Evolutionary conservation across 805 yeast genomes (phyloP).

Genomic region (Sugiyamaella boreocaroliniensis): DNA sequence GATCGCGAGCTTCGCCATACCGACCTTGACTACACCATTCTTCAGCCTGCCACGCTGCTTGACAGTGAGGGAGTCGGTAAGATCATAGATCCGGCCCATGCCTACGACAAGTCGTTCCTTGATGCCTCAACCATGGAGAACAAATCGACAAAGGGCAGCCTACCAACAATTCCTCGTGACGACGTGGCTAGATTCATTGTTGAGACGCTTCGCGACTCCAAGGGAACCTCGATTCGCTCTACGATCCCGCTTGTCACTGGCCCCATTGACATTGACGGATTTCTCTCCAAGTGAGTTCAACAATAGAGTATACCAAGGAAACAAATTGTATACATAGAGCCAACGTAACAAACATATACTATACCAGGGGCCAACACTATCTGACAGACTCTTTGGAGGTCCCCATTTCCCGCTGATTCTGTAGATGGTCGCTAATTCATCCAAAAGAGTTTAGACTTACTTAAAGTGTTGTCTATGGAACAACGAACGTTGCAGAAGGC

Average conservation of each 20-base stretch:
- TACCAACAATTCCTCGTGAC: constrained; percentile 36
- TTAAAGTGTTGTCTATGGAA: too few species aligned
- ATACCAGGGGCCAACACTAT: too few species aligned
- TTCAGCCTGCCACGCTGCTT: constrained; percentile 46
- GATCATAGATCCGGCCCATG: constrained; percentile 31
- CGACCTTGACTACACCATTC: constrained; percentile 47
- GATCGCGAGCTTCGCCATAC: constrained; percentile 41
- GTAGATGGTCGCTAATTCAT: too few species aligned
- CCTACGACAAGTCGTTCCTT: constrained; percentile 8
- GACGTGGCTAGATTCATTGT: constrained; percentile 50
- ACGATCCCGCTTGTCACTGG: constrained; percentile 43
- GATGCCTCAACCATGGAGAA: constrained; percentile 17
- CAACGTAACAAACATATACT: too few species aligned
- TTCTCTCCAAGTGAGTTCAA: not conserved
- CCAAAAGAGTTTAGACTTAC: too few species aligned
- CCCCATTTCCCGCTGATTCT: too few species aligned
- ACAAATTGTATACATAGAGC: too few species aligned
- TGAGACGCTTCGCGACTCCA: constrained; percentile 28
- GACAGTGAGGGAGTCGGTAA: constrained; percentile 41
- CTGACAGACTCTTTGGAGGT: too few species aligned
- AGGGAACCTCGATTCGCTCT: constrained; percentile 36
- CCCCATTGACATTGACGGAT: constrained; percentile 26
- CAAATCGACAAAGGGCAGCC: not conserved
- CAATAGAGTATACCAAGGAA: too few species aligned
- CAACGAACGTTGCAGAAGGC: too few species aligned